A percentile compares a stretch with the other conserved stretches of the same genome.
phyloP scores from a whole-genome alignment of 2,329 filamentous ascomycete species.

The Fusarium hainanense region DNA sequence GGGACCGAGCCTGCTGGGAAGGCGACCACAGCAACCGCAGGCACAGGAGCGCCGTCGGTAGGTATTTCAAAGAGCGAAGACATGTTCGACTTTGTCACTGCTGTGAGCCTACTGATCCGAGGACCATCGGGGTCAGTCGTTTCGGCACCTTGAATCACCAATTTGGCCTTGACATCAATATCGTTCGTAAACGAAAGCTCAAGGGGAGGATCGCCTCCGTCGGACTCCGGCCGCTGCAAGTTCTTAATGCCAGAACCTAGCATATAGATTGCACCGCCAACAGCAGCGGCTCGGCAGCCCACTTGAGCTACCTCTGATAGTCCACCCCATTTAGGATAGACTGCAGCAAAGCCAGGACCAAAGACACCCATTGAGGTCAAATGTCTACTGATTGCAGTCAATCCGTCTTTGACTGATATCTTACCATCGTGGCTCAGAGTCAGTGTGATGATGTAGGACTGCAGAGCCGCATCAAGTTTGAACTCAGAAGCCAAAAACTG shows the following conservation, averaged over 20 bases:
- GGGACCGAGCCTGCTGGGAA: constrained; percentile 67
- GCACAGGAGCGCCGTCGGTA: constrained; percentile 79
- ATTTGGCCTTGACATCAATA: constrained; percentile 65
- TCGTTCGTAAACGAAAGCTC: constrained; percentile 67
- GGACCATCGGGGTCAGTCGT: constrained; percentile 41
- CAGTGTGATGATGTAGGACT: constrained; percentile 71
- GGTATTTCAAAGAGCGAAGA: constrained; percentile 73
- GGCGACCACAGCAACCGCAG: constrained; percentile 77
- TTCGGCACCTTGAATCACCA: constrained; percentile 61
- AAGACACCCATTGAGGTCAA: constrained; percentile 88
- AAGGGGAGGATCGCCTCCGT: constrained; percentile 47
- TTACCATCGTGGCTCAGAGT: constrained; percentile 77
- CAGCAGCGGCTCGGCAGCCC: constrained; percentile 87
- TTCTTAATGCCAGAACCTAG: constrained; percentile 74
- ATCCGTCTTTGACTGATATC: constrained; percentile 71
- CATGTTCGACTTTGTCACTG: constrained; percentile 75
- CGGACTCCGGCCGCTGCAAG: constrained; percentile 36
- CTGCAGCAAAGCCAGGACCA: constrained; percentile 87
- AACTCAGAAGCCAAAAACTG: constrained; percentile 71
- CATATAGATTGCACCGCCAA: constrained; percentile 92
- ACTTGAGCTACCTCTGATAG: constrained; percentile 91
- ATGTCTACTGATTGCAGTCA: constrained; percentile 81
- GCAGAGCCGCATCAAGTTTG: constrained; percentile 74
- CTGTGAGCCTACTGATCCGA: constrained; percentile 70
- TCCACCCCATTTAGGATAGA: constrained; percentile 94